These are phyloP conservation scores for Suillus placidus DNA, from an alignment of 768 basidiomycete species.

Conservation along the genomic window DNA sequence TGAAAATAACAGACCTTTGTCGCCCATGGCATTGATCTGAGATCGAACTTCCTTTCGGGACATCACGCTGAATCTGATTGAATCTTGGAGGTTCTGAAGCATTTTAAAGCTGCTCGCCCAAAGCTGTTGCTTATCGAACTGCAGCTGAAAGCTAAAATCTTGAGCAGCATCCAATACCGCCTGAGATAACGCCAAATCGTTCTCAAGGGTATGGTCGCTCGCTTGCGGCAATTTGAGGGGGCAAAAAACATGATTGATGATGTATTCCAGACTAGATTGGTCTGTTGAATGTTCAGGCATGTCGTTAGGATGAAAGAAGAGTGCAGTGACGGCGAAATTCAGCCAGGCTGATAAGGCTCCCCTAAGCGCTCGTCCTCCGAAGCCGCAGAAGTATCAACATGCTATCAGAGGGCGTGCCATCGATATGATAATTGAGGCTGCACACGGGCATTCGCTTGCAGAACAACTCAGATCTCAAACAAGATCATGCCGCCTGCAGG, in stretches of 20 bases:
- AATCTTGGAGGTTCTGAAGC: slow-evolving; percentile 28
- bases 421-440: background rate
- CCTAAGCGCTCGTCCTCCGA: background rate
- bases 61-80: slow-evolving; percentile 9
- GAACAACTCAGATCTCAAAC: background rate
- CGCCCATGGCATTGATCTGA: slow-evolving; percentile 24
- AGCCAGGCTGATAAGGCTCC: background rate
- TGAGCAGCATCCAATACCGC: slow-evolving; percentile 22
- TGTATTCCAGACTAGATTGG: slow-evolving; percentile 27
- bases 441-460: background rate
- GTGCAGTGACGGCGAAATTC: background rate
- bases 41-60: slow-evolving; percentile 16
- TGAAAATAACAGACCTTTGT: slow-evolving; percentile 15
- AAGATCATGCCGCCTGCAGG: background rate
- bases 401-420: background rate
- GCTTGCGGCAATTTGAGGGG: slow-evolving; percentile 45
- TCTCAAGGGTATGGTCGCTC: slow-evolving; percentile 31
- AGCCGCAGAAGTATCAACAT: background rate
- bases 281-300: background rate
- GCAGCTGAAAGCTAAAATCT: slow-evolving; percentile 20
- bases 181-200: slow-evolving; percentile 32
- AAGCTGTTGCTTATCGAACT: slow-evolving; percentile 10
- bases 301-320: background rate
- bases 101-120: slow-evolving; percentile 38
- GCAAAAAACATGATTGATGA: slow-evolving; percentile 46